Base-by-base conservation (phyloP, 73 alveolate species). In the Tetrahymena elliotti region DNA sequence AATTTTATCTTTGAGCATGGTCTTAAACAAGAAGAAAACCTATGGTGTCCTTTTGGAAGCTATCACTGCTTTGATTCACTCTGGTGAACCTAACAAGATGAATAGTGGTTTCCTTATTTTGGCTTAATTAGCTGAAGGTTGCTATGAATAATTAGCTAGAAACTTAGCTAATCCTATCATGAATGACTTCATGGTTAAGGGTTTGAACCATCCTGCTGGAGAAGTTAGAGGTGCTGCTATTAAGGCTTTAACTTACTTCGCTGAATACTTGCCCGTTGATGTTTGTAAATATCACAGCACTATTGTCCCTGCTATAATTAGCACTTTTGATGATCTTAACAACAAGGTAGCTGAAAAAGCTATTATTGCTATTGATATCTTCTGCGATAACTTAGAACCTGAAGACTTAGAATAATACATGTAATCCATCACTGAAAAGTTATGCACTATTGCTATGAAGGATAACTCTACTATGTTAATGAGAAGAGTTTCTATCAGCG, bases 151-250 rank as follows among this genome's bases (percentile, higher is more conserved):
- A 94, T 31, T 94, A 3, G 93, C 95, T 36, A 83, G 95, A 84
- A 68, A 38, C 40, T 35, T 94, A 31, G 35, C 93, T 53, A 94
- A 88, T 24, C 96, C 96, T 33, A 36, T 94, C n/a, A 94, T 94
- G 96, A 94, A 39, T 84, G 96, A 84, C 24, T 35, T 94, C 38
- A 94, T 94, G 53, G 95, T 94, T 9, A 94, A 94, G 93, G 96
- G 96, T 40, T 52, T 94, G 39, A 84, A 84, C 34, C 93, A 94
- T 31, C 93, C 84, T 83, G 93, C 93, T 52, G 36, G 47, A 6
- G 93, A 88, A 41, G 95, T 92, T 27, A 94, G 96, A 88, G 96
- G 96, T 36, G 96, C 96, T 84, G 93, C 96, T 20, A 94, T 94
- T 52, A 94, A 94, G 22, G 93, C 94, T 36, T 92, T 94, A 47